Base-by-base conservation (phyloP, 257 asterid genomes). In the Solanum pinnatisectum region DNA sequence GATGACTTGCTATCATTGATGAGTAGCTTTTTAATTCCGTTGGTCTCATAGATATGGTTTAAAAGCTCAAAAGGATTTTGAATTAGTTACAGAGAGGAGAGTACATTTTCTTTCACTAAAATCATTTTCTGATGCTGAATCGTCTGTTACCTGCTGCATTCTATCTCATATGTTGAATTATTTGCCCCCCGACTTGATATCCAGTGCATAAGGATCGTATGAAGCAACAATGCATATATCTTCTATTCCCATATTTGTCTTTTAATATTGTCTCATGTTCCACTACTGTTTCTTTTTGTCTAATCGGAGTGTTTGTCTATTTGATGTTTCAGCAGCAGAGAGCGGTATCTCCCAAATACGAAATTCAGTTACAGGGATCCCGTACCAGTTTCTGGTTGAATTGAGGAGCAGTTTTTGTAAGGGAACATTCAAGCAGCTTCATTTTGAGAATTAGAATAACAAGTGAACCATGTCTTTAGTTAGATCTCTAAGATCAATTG, bases 391-490 rank as follows among this genome's bases (percentile, higher is more conserved):
- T 40, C 33, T 67, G 77, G 44, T 40, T 85, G 87, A 67, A 85
- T 83, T 77, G 84, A 86, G 84, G 36, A 83, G 13, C 72, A 59
- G 30, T 7, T n/a, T 85, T 46, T 85, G 87, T 81, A 85, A 65
- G 65, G 87, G 87, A 32, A 60, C n/a, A 32, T 79, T 88, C 87
- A 20, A 68, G 87, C 77, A 42, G 13, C 23, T 56, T 81, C 15
- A 42, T 67, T 35, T 49, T 67, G 36, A 71, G 86, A 52, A 65
- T 60, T 42, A 30, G 44, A 74, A 77, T 68, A 70, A 35, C 32
- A 36, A 92, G 89, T 20, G 44, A 93, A 89, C 32, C 88, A 96
- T 97, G 98, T 93, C 99, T 79, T 87, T 95, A 88, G 95, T 94
- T 83, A 89, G 94, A 89, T 85, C 98, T 46, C 90, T 93, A 79